phyloP scores from a whole-genome alignment of 2,329 filamentous ascomycete genomes.

The Xenoacremonium recifei region DNA sequence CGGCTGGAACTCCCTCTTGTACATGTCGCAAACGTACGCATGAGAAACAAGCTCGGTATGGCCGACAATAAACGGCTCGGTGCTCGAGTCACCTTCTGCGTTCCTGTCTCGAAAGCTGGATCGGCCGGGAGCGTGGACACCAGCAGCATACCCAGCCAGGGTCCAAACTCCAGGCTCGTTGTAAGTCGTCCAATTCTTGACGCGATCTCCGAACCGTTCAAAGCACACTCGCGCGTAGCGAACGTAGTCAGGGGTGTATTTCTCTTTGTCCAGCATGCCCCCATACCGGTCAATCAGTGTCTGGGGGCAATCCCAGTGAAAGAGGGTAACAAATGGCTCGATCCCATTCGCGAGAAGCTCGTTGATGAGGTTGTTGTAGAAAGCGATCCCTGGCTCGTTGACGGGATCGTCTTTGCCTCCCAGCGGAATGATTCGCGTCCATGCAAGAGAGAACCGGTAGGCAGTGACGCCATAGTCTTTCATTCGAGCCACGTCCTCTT shows the following conservation, averaged over 20 bases:
- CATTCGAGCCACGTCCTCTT: conserved; percentile 53
- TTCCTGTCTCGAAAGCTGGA: conserved; percentile 22
- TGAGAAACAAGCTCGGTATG: conserved; percentile 40
- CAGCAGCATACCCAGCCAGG: conserved; percentile 17
- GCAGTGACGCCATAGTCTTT: conserved; percentile 57
- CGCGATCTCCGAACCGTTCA: conserved; percentile 19
- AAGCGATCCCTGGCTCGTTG: conserved; percentile 58
- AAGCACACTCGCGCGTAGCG: conserved; percentile 22
- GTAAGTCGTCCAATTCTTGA: conserved; percentile 23
- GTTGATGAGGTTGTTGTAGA: conserved; percentile 60
- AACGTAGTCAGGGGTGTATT: conserved; percentile 18
- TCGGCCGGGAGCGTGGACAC: conserved; percentile 16
- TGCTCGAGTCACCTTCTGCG: conserved; percentile 18
- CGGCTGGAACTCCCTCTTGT: conserved; percentile 37
- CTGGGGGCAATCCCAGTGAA: conserved; percentile 62
- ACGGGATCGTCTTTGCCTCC: conserved; percentile 62
- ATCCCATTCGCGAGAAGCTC: conserved; percentile 54
- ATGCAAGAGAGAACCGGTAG: conserved; percentile 64
- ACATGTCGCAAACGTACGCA: conserved; percentile 35
- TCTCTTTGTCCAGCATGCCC: conserved; percentile 19
- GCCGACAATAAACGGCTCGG: conserved; percentile 37
- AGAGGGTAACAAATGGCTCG: conserved; percentile 60
- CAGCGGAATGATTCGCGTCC: conserved; percentile 63
- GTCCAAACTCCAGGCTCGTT: conserved; percentile 20
- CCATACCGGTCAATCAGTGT: conserved; percentile 19